Evolutionary conservation across 805 yeast genomes (phyloP), one percentile per base, ranked within the genome.

Genomic region (Saccharomycopsis sp.): DNA sequence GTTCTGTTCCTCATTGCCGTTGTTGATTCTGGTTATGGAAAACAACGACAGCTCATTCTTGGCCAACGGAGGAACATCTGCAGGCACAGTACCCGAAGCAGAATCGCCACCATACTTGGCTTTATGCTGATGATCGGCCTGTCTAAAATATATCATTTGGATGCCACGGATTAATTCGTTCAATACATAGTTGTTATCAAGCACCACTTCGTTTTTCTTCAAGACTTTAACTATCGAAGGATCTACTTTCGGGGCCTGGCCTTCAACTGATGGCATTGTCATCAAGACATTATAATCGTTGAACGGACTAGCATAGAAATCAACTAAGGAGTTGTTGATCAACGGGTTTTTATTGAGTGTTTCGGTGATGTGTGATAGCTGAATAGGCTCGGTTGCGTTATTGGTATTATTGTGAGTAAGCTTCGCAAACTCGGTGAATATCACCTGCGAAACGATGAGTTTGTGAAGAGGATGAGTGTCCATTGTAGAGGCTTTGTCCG

Each of bases 181-280:
- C 14, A 61, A 22, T 9, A 61, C 63, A 56, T 61, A 58, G 7
- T 53, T 38, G 19, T 61, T 52, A 24, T 60, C 63, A 52, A 60
- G 54, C n/a, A 42, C 50, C 19, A 41, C 47, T 52, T 25, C 51
- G 14, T 38, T 44, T 8, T 29, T 58, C 24, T 47, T 55, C 49
- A 44, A 44, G 20, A 8, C 49, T 38, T 44, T 23, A 22, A 29
- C 12, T 12, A 29, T 7, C 5, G 38, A 29, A 29, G 38, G 12
- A 5, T 29, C 38, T 7, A 7, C 12, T 12, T 29, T 29, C 9
- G 12, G 9, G 12, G 38, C 12, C 38, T 7, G 38, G 9, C 38
- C 38, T 5, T 29, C 38, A 29, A 12, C 38, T 12, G 38, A 29
- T 29, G 38, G 12, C 38, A 12, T 12, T 7, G 38, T 12, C 38